A percentile compares a stretch with the other conserved stretches of the same genome.
These are phyloP conservation scores for Orbilia blumenaviensis DNA, from an alignment of 2,329 filamentous ascomycete species.

Conservation along the genomic window DNA sequence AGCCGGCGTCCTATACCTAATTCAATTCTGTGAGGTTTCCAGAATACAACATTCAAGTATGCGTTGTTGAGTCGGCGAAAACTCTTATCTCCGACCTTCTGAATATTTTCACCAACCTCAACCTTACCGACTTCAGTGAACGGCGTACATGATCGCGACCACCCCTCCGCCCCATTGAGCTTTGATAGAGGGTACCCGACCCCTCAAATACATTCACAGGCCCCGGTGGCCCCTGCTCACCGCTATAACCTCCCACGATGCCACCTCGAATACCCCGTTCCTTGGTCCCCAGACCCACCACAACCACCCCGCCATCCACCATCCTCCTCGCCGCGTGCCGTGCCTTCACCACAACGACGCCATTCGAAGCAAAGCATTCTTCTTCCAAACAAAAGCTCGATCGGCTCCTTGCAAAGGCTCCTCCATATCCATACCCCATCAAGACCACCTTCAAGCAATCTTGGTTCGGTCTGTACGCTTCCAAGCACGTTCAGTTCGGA, in stretches of 20 bases:
- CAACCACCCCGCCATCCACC: constrained; percentile 15
- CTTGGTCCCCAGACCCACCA: constrained; percentile 17
- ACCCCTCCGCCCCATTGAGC: constrained; percentile 29
- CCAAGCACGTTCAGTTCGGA: constrained; percentile 76
- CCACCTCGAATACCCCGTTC: constrained; percentile 45
- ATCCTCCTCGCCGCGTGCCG: constrained; percentile 53
- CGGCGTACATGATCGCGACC: background rate
- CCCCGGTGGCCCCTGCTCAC: constrained; percentile 27
- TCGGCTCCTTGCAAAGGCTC: constrained; percentile 61
- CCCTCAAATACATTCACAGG: constrained; percentile 5
- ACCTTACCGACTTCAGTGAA: background rate
- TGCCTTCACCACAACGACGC: constrained; percentile 58
- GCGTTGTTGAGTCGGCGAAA: constrained; percentile 1
- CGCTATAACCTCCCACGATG: constrained; percentile 17
- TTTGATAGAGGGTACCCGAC: constrained; percentile 9
- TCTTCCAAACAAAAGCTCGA: constrained; percentile 60
- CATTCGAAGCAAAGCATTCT: constrained; percentile 58
- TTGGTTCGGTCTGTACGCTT: constrained; percentile 77
- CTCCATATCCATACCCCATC: constrained; percentile 77
- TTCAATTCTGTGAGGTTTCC: background rate
- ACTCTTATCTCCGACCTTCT: constrained; percentile 38
- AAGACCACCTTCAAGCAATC: constrained; percentile 80
- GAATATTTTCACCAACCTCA: constrained; percentile 50
- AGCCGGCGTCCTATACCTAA: no score
- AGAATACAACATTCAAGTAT: background rate